Conservation (phyloP, 1,284 basidiomycete genomes). For the Leucoagaricus sp. region DNA sequence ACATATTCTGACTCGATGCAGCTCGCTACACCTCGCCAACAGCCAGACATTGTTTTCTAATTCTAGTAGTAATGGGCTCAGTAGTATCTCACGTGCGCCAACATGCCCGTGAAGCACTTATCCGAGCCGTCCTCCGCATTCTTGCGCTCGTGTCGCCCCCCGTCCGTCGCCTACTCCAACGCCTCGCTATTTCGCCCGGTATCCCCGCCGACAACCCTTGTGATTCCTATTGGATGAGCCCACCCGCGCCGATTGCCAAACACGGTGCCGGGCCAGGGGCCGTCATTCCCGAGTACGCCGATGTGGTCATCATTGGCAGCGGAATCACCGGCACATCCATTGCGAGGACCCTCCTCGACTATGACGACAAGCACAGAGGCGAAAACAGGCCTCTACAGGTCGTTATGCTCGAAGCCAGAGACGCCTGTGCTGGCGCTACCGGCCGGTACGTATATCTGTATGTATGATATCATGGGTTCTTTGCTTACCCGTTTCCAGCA, state of each 20-base stretch:
- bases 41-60: not conserved
- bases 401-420: slow-evolving; percentile 70
- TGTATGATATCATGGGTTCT: not conserved
- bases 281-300: slow-evolving; percentile 49
- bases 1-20: not conserved
- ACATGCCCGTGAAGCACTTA: not conserved
- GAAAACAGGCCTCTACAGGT: slow-evolving; percentile 35
- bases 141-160: slow-evolving; percentile 16
- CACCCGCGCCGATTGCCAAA: slow-evolving; percentile 49
- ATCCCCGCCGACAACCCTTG: slow-evolving; percentile 55
- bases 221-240: slow-evolving; percentile 60
- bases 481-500: slow-evolving; percentile 38
- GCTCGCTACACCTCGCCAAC: not conserved
- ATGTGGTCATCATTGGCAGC: slow-evolving; percentile 69
- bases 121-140: slow-evolving; percentile 7
- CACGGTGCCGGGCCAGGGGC: slow-evolving; percentile 32
- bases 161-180: slow-evolving; percentile 32
- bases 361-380: slow-evolving; percentile 20
- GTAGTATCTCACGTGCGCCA: slow-evolving; percentile 2
- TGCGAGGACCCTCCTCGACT: slow-evolving; percentile 51
- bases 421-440: slow-evolving; percentile 70
- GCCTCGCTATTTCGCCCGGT: slow-evolving; percentile 52
- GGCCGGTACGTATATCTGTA: slow-evolving; percentile 48
- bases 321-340: slow-evolving; percentile 69
- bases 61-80: slow-evolving; percentile 1